Percentiles rank a stretch among this genome's conserved stretches.
Conservation (phyloP, 2,329 filamentous ascomycete genomes). For the Penicillium sp. region DNA sequence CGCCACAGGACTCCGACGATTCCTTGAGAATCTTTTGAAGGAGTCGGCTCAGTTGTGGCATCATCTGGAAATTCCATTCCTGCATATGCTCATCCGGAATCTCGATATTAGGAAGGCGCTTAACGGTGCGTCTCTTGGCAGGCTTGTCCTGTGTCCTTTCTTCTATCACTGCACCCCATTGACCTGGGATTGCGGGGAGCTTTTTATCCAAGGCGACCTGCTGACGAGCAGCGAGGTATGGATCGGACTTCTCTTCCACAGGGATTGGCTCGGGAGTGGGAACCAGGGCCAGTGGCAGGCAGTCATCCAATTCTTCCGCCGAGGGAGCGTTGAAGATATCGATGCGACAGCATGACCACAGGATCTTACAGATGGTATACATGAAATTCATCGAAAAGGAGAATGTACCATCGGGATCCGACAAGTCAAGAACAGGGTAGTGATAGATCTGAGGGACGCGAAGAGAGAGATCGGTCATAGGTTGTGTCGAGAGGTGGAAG, state of each 20-base stretch:
- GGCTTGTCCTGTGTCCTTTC: conserved; percentile 30
- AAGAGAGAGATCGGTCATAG: conserved; percentile 40
- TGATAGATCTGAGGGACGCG: conserved; percentile 40
- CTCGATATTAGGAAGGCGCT: conserved; percentile 47
- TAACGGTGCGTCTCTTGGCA: conserved; percentile 39
- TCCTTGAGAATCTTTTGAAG: conserved; percentile 57
- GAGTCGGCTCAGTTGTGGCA: conserved; percentile 55
- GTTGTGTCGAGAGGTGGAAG: conserved; percentile 41
- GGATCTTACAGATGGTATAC: conserved; percentile 41
- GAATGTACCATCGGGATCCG: conserved; percentile 38
- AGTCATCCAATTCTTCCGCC: conserved; percentile 41
- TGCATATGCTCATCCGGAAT: conserved; percentile 54
- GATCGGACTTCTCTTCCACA: conserved; percentile 17
- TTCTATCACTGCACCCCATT: conserved; percentile 20
- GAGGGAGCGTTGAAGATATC: conserved; percentile 41
- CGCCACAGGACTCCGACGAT: conserved; percentile 57
- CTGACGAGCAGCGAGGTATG: conserved; percentile 15
- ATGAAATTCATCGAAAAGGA: conserved; percentile 45
- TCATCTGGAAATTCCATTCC: conserved; percentile 56
- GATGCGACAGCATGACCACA: conserved; percentile 41
- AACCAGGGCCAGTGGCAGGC: conserved; percentile 39
- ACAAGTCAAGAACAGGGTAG: conserved; percentile 43
- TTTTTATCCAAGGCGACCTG: conserved; percentile 17
- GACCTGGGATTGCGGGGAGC: conserved; percentile 14
- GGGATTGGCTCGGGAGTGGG: conserved; percentile 30